Base-by-base conservation (phyloP, 2,329 filamentous ascomycete genomes). In the Cordyceps militaris region DNA sequence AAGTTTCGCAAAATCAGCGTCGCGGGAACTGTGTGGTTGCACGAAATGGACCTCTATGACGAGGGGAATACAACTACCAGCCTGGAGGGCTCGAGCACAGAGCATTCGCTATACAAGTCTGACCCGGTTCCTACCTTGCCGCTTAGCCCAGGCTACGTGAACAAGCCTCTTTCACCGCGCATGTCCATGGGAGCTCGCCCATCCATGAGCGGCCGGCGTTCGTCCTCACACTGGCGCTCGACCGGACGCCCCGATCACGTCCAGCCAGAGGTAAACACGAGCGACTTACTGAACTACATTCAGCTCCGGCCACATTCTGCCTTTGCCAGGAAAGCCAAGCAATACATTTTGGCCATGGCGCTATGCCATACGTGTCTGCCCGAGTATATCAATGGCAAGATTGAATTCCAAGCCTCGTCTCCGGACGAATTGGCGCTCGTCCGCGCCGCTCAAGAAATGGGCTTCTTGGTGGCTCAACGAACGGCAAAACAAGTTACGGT, bases 1-100 rank as follows among this genome's bases (percentile, higher is more conserved):
- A 90, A 91, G 61, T 97, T 97, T 68, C 87, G 92, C 44, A 96
- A 95, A 69, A 81, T 97, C 72, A 96, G 89, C 64, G 85, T 97
- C 32, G 91, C 89, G 3, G 92, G 92, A 7, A 91, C 89, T 0
- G 87, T 91, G 1, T 96, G 92, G 91, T 76, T 94, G 32, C 92
- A 96, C 63, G 87, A 94, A 66, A 78, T 80, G 60, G 90, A 95
- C 67, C 71, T 92, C 0, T 59, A 65, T 4, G 64, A 66, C 9
- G 58, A 57, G 4, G 63, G 65, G 21, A 56, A 32, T 2, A 59
- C 61, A 28, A 62, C 62, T 26, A 54, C 62, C 4, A 64, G 62
- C 23, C 59, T 64, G 4, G 63, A 63, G 14, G 62, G 63, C 19
- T 61, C 65, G 1, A 64, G 60, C 32, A 63, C 65, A 1, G 66